A percentile compares a stretch with the other conserved stretches of the same genome.
Evolutionary conservation across 352 stramenopile species (phyloP).

Genomic region (Phytophthora vignae): DNA sequence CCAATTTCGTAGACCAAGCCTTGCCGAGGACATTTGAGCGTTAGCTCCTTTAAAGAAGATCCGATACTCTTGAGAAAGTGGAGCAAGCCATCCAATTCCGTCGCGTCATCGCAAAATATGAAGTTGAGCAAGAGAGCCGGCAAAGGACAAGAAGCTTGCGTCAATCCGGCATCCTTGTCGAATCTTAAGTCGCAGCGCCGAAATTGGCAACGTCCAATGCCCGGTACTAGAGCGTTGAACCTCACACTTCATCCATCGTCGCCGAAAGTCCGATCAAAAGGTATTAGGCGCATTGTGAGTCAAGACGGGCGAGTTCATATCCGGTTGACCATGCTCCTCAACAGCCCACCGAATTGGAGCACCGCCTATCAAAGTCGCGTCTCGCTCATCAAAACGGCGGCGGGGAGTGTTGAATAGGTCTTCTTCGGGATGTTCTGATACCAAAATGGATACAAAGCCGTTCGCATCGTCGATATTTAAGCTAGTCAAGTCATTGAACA

Average conservation of each 20-base stretch:
- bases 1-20: background rate
- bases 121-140: background rate
- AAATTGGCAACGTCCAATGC: background rate
- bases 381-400: background rate
- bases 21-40: background rate
- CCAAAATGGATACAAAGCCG: no score
- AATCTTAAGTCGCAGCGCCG: background rate
- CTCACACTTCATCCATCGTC: background rate
- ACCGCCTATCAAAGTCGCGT: background rate
- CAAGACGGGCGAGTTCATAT: background rate
- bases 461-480: no score
- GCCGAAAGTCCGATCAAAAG: background rate
- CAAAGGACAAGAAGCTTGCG: background rate
- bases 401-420: no score
- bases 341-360: background rate
- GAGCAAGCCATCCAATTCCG: background rate
- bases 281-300: background rate
- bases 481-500: no score
- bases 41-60: background rate
- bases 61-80: background rate
- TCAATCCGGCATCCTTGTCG: background rate
- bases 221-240: background rate
- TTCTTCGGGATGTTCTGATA: no score
- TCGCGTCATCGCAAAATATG: no score
- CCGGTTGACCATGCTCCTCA: background rate